These are phyloP conservation scores for Cyberlindnera japonica DNA, from an alignment of 805 yeast species.

Conservation along the genomic window DNA sequence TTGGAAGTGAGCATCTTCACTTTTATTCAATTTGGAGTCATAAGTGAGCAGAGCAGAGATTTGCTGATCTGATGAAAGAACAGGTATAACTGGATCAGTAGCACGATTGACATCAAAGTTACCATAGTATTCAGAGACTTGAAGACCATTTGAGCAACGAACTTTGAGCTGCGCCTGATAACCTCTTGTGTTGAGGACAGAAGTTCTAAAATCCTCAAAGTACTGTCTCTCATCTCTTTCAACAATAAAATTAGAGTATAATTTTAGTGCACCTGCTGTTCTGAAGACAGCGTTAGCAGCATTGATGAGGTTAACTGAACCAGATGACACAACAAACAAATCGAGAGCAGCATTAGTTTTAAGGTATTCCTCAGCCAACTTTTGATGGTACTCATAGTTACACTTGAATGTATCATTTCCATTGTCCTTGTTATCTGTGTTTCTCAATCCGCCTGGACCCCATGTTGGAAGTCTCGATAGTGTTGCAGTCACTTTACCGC, in stretches of 20 bases:
- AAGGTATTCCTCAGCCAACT: conserved; percentile 54
- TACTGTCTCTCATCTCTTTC: conserved; percentile 68
- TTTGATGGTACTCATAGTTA: conserved; percentile 57
- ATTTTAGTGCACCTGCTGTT: conserved; percentile 68
- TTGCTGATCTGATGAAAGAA: conserved; percentile 57
- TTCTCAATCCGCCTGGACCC: conserved; percentile 71
- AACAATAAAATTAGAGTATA: conserved; percentile 63
- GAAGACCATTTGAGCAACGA: conserved; percentile 85
- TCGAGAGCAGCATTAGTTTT: conserved; percentile 69
- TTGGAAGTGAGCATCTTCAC: conserved; percentile 84
- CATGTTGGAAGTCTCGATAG: conserved; percentile 69
- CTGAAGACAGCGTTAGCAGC: conserved; percentile 57
- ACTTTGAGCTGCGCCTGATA: conserved; percentile 80
- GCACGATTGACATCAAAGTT: conserved; percentile 37
- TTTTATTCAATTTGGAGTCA: conserved; percentile 69
- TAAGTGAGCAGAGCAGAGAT: conserved; percentile 69
- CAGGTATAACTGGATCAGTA: conserved; percentile 68
- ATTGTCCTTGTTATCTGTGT: conserved; percentile 32
- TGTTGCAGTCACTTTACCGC: conserved; percentile 77
- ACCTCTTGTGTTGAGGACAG: conserved; percentile 53
- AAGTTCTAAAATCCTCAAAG: conserved; percentile 53
- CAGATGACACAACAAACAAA: conserved; percentile 62
- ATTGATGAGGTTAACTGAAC: conserved; percentile 69
- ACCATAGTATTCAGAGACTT: conserved; percentile 73
- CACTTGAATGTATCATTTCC: conserved; percentile 52